Conservation (phyloP, 2,329 filamentous ascomycete species). For the Sclerotinia subarctica region DNA sequence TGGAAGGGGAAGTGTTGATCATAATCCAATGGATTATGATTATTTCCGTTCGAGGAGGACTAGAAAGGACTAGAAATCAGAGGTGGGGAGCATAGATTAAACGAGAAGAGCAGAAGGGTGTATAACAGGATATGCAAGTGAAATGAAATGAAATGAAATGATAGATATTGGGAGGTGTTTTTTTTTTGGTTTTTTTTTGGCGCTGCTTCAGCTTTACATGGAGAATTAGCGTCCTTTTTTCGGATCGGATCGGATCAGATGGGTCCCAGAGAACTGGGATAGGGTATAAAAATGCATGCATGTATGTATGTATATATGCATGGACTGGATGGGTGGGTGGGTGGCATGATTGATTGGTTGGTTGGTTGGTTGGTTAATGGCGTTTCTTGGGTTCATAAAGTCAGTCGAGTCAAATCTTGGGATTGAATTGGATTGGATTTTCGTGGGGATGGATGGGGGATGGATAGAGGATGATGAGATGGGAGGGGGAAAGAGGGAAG, state of each 20-base stretch:
- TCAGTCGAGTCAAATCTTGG: no score
- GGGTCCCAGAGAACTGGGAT: no score
- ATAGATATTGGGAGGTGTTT: slow-evolving; percentile 11
- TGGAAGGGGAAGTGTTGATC: slow-evolving; percentile 27
- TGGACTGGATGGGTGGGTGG: neutral
- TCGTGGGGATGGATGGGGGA: no score
- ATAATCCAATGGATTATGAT: slow-evolving; percentile 37
- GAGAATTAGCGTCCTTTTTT: neutral
- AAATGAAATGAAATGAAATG: slow-evolving; percentile 1
- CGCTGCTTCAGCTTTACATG: neutral
- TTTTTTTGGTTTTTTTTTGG: neutral
- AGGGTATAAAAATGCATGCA: neutral
- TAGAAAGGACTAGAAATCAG: slow-evolving; percentile 23
- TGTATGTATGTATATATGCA: neutral
- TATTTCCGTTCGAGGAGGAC: slow-evolving; percentile 35
- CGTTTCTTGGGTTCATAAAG: neutral
- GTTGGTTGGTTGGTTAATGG: neutral
- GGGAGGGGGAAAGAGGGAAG: no score
- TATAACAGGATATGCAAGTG: slow-evolving; percentile 6
- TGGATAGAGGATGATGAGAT: no score
- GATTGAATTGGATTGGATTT: no score
- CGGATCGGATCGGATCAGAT: no score
- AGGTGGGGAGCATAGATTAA: neutral
- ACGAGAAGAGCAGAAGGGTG: neutral
- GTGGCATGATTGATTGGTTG: neutral